Evolutionary conservation across 441 rosid genomes (phyloP).

Genomic region (Populus trichocarpa): DNA sequence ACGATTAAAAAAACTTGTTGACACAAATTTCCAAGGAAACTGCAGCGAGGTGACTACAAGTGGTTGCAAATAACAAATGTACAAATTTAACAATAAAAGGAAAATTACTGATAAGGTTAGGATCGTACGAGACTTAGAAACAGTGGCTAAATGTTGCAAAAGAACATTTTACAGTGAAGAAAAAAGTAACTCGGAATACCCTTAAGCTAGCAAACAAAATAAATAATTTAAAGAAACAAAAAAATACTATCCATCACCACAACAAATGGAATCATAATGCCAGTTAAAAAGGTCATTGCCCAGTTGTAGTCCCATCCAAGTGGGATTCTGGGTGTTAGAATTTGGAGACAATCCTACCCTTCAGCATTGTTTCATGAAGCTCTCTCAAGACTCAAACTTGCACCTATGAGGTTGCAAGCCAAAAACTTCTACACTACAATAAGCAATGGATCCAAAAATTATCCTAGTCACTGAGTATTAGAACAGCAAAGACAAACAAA

Average conservation of each 20-base stretch:
- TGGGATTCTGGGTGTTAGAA: neutral
- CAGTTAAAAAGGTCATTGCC: neutral
- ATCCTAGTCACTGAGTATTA: neutral
- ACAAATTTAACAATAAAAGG: neutral
- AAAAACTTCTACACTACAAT: neutral
- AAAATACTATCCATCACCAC: neutral
- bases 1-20: neutral
- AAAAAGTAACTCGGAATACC: neutral
- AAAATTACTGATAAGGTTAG: neutral
- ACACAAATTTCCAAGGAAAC: neutral
- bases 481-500: neutral
- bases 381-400: neutral
- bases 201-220: neutral
- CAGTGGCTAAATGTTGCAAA: neutral
- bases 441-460: neutral
- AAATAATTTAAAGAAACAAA: neutral
- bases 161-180: neutral
- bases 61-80: neutral
- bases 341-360: neutral
- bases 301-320: neutral
- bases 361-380: neutral
- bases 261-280: neutral
- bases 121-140: neutral
- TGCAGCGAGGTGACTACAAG: neutral
- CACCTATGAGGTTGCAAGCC: neutral